These are phyloP conservation scores for Westerdykella sp. DNA, from an alignment of 2,329 filamentous ascomycete species.

Conservation along the genomic window DNA sequence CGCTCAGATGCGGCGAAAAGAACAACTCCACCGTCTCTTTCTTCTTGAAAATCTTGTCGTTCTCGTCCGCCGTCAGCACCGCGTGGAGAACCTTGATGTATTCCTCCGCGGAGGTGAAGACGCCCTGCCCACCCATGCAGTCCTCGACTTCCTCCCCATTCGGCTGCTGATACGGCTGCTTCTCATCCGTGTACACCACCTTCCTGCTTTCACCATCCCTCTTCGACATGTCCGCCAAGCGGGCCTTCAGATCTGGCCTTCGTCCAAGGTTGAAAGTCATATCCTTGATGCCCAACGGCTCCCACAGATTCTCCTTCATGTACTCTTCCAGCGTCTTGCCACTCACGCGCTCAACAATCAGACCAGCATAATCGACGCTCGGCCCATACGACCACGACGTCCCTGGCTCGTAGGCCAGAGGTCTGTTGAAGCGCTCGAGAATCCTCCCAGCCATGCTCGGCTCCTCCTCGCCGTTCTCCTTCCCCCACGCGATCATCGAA, in stretches of 20 bases:
- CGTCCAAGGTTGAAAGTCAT: slow-evolving; percentile 48
- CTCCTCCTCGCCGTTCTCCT: slow-evolving; percentile 6
- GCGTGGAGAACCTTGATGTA: slow-evolving; percentile 28
- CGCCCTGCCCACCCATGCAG: slow-evolving; percentile 24
- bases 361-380: slow-evolving; percentile 43
- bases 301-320: slow-evolving; percentile 40
- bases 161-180: slow-evolving; percentile 11
- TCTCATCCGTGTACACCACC: slow-evolving; percentile 2
- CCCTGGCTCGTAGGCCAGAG: slow-evolving; percentile 57
- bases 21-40: slow-evolving; percentile 22
- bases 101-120: slow-evolving; percentile 16
- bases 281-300: slow-evolving; percentile 42
- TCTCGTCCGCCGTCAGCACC: slow-evolving; percentile 19
- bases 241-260: slow-evolving; percentile 17
- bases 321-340: slow-evolving; percentile 37
- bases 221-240: slow-evolving; percentile 25
- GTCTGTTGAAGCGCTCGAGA: slow-evolving; percentile 39
- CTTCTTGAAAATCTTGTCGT: slow-evolving; percentile 20
- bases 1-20: slow-evolving; percentile 27
- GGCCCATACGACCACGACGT: slow-evolving; percentile 52
- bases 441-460: slow-evolving; percentile 36
- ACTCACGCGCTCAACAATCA: slow-evolving; percentile 39
- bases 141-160: slow-evolving; percentile 14
- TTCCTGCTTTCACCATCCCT: slow-evolving; percentile 14
- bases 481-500: slow-evolving; percentile 36